Conservation (phyloP, 495 filamentous ascomycete genomes). For the Entonaema liquescens region DNA sequence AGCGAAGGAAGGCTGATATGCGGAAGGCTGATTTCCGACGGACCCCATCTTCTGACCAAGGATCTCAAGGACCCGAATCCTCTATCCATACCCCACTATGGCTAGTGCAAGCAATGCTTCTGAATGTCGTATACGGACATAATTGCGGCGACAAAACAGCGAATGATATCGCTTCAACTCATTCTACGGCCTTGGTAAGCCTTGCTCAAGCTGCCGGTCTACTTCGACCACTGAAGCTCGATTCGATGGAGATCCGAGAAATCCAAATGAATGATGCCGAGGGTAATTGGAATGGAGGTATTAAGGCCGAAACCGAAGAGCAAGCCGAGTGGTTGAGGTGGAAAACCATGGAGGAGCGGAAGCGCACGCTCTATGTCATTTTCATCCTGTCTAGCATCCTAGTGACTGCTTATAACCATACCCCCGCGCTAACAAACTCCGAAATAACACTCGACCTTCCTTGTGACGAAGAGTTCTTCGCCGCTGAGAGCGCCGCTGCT, state of each 20-base stretch:
- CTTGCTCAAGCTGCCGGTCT: slow-evolving; percentile 88
- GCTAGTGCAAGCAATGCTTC: slow-evolving; percentile 98
- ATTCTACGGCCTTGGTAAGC: slow-evolving; percentile 89
- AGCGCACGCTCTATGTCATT: slow-evolving; percentile 90
- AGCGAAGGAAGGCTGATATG: slow-evolving; percentile 88
- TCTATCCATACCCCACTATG: slow-evolving; percentile 87
- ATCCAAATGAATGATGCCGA: slow-evolving; percentile 57
- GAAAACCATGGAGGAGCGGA: slow-evolving; percentile 89
- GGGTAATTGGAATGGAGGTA: slow-evolving; percentile 56
- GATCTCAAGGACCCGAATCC: slow-evolving; percentile 66
- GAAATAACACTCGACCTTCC: slow-evolving; percentile 92
- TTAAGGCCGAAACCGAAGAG: slow-evolving; percentile 67
- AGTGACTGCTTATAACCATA: slow-evolving; percentile 91
- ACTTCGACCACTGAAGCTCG: slow-evolving; percentile 61
- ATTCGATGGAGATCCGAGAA: slow-evolving; percentile 50
- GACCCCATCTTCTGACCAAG: slow-evolving; percentile 57
- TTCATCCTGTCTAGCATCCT: slow-evolving; percentile 91
- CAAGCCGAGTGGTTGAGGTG: slow-evolving; percentile 87
- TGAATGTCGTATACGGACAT: slow-evolving; percentile 96
- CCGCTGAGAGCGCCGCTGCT: slow-evolving; percentile 77
- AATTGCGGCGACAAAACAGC: slow-evolving; percentile 92
- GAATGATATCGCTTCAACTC: slow-evolving; percentile 89
- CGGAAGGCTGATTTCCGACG: slow-evolving; percentile 77
- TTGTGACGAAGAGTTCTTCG: slow-evolving; percentile 93
- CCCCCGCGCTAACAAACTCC: slow-evolving; percentile 90